Conservation (phyloP, 2,329 filamentous ascomycete species). For the Ceratocystis alfenasii region DNA sequence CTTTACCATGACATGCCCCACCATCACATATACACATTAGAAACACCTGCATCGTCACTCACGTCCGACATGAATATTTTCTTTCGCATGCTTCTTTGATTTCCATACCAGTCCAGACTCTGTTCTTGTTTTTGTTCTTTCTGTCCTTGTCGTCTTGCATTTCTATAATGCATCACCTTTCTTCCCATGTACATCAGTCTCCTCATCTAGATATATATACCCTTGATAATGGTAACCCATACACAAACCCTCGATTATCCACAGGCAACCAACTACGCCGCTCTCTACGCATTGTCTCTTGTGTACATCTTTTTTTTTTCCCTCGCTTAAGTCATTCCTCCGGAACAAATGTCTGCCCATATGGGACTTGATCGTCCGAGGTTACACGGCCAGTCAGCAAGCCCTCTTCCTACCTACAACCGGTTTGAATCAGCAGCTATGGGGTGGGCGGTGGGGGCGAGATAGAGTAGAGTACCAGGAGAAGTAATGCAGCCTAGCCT, state of each 20-base stretch:
- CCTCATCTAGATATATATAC: background rate
- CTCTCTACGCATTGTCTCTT: background rate
- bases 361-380: too few species aligned
- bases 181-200: background rate
- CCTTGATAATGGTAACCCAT: background rate
- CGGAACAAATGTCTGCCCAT: too few species aligned
- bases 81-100: background rate
- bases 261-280: background rate
- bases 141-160: background rate
- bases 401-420: too few species aligned
- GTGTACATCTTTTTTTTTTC: background rate
- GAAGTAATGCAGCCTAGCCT: too few species aligned
- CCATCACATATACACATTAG: background rate
- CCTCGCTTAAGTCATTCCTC: background rate
- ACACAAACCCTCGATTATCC: background rate
- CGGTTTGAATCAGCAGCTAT: background rate
- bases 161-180: background rate
- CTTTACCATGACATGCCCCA: background rate
- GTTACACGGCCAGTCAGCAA: too few species aligned
- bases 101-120: background rate
- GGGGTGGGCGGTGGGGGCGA: background rate
- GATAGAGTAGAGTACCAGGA: too few species aligned
- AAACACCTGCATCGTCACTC: background rate
- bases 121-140: background rate
- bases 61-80: conserved; percentile 1